Conservation (phyloP, 2,329 filamentous ascomycete species). For the Trichoderma endophyticum region DNA sequence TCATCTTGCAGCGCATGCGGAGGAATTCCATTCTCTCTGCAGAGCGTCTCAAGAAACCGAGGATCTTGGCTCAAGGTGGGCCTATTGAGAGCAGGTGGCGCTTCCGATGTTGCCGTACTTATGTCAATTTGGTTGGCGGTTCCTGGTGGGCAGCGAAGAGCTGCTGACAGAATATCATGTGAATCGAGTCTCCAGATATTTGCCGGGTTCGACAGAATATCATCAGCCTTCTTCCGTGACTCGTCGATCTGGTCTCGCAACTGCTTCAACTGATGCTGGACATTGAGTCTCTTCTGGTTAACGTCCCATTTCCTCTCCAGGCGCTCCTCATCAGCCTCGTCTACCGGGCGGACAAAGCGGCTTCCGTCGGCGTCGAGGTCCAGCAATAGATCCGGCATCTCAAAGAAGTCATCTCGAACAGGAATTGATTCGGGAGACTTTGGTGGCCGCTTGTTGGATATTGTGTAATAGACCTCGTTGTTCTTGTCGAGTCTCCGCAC, state of each 20-base stretch:
- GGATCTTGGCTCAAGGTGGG: not conserved
- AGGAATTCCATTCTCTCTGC: conserved; percentile 33
- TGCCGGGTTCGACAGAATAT: conserved; percentile 25
- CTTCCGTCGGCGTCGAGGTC: conserved; percentile 51
- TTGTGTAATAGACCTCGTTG: conserved; percentile 28
- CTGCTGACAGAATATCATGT: conserved; percentile 42
- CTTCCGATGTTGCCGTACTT: not conserved
- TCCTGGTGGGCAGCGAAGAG: conserved; percentile 31
- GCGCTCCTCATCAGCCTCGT: conserved; percentile 35
- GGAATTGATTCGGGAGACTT: conserved; percentile 17
- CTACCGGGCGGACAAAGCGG: conserved; percentile 41
- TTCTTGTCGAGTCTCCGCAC: conserved; percentile 24
- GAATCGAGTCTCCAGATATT: conserved; percentile 40
- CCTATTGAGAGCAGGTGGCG: not conserved
- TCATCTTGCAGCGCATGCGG: conserved; percentile 29
- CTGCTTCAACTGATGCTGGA: conserved; percentile 27
- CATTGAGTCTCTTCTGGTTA: conserved; percentile 23
- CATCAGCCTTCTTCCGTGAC: conserved; percentile 27
- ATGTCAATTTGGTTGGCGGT: not conserved
- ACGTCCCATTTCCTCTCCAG: conserved; percentile 32
- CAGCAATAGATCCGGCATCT: conserved; percentile 44
- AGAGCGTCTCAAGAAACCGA: conserved; percentile 23
- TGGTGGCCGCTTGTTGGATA: conserved; percentile 22
- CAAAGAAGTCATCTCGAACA: conserved; percentile 32
- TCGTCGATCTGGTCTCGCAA: conserved; percentile 32